Evolutionary conservation across 805 yeast species (phyloP).

Genomic region (Candida dajiaensis): DNA sequence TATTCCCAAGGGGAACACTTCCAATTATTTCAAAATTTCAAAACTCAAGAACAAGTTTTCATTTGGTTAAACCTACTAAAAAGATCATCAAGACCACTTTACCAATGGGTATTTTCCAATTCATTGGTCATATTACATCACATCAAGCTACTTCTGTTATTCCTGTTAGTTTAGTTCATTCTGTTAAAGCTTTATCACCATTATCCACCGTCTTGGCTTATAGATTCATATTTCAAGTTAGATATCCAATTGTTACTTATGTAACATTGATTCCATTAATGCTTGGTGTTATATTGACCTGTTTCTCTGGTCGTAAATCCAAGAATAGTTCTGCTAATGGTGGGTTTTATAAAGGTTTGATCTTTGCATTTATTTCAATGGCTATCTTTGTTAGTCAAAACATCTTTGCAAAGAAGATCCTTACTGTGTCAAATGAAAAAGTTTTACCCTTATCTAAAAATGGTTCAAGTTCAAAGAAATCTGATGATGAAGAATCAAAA

Average conservation of each 20-base stretch:
- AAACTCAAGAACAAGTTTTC: conserved; percentile 24
- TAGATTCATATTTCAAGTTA: conserved; percentile 49
- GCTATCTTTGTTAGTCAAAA: conserved; percentile 70
- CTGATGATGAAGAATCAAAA: conserved; percentile 30
- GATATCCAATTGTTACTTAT: conserved; percentile 64
- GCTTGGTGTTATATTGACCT: conserved; percentile 78
- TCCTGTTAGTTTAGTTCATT: conserved; percentile 93
- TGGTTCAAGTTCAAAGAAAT: conserved; percentile 3
- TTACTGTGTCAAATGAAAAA: conserved; percentile 40
- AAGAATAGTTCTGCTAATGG: conserved; percentile 8
- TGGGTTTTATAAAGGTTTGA: conserved; percentile 26
- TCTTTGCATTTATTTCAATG: conserved; percentile 37
- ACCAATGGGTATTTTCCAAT: conserved; percentile 94
- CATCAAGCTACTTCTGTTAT: conserved; percentile 89
- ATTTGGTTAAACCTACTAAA: conserved; percentile 49
- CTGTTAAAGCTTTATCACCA: conserved; percentile 89
- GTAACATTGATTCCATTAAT: conserved; percentile 74
- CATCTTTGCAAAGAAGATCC: conserved; percentile 69
- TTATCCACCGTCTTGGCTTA: conserved; percentile 80
- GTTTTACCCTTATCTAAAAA: conserved; percentile 12
- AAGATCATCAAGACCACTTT: conserved; percentile 58
- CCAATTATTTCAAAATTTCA: conserved; percentile 34
- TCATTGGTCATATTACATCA: conserved; percentile 83
- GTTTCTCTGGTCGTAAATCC: conserved; percentile 39
- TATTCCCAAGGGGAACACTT: conserved; percentile 46